Evolutionary conservation across 805 yeast genomes (phyloP).

Genomic region (Yamadazyma laniorum): DNA sequence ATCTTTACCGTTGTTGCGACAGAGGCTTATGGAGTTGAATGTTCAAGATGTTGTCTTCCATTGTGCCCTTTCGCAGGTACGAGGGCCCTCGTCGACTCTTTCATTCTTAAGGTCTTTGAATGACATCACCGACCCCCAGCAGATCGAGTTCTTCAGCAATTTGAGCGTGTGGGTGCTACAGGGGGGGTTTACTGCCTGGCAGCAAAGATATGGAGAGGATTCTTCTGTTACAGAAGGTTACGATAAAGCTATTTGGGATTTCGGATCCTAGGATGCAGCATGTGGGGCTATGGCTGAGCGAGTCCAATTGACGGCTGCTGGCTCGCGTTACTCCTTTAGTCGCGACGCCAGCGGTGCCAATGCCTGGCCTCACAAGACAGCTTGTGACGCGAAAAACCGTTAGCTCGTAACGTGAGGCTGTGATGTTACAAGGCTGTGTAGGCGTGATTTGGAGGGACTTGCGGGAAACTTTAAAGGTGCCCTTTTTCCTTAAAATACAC

Average conservation of each 20-base stretch:
- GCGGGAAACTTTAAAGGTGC: too few species aligned
- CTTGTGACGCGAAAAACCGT: too few species aligned
- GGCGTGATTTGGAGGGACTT: too few species aligned
- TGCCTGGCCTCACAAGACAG: too few species aligned
- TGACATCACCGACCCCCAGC: slow-evolving; percentile 25
- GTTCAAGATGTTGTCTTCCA: slow-evolving; percentile 72
- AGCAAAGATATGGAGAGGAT: slow-evolving; percentile 68
- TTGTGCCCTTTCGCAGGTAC: slow-evolving; percentile 84
- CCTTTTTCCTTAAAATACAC: too few species aligned
- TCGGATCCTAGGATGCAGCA: slow-evolving; percentile 1
- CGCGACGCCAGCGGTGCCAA: too few species aligned
- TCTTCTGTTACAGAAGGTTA: slow-evolving; percentile 53
- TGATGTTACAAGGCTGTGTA: too few species aligned
- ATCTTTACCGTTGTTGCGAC: slow-evolving; percentile 37
- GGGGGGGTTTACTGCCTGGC: slow-evolving; percentile 92
- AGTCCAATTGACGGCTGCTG: too few species aligned
- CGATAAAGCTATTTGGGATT: slow-evolving; percentile 34
- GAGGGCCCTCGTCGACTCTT: slow-evolving; percentile 87
- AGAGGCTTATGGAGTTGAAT: slow-evolving; percentile 28
- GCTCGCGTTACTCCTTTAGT: too few species aligned
- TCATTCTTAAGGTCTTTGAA: slow-evolving; percentile 50
- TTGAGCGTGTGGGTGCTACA: slow-evolving; percentile 65
- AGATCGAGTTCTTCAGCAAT: slow-evolving; percentile 23
- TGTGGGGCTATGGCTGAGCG: too few species aligned
- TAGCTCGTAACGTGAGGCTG: too few species aligned